These are phyloP conservation scores for Ananas comosus DNA, from an alignment of 176 grass and related monocot species.

Conservation along the genomic window DNA sequence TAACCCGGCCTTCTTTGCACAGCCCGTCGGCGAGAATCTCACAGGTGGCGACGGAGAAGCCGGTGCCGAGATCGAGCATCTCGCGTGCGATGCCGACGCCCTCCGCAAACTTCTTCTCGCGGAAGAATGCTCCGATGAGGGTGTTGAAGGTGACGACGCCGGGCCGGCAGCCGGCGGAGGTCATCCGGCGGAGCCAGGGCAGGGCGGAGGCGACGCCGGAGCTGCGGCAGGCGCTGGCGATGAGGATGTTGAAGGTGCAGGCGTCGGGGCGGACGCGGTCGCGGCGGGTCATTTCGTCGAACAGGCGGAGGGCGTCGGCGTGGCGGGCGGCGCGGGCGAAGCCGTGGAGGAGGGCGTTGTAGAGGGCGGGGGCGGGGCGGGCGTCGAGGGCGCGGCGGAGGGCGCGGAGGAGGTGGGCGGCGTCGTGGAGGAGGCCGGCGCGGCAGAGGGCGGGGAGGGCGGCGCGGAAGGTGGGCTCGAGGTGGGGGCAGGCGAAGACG, in stretches of 20 bases:
- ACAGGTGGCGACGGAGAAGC: constrained; percentile 43
- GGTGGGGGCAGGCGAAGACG: constrained; percentile 64
- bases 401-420: constrained; percentile 26
- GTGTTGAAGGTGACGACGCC: constrained; percentile 64
- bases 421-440: constrained; percentile 44
- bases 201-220: constrained; percentile 43
- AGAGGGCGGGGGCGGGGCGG: constrained; percentile 41
- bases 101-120: constrained; percentile 43
- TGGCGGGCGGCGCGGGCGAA: constrained; percentile 33
- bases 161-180: constrained; percentile 29
- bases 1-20: constrained; percentile 26
- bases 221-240: constrained; percentile 39
- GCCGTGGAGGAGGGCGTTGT: constrained; percentile 56
- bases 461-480: constrained; percentile 47
- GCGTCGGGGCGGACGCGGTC: constrained; percentile 43
- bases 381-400: constrained; percentile 45
- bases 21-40: constrained; percentile 58
- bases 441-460: constrained; percentile 54
- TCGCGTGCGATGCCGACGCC: constrained; percentile 53
- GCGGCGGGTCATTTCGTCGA: constrained; percentile 40
- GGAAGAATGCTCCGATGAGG: constrained; percentile 64
- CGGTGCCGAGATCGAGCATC: constrained; percentile 56
- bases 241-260: constrained; percentile 73
- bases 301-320: constrained; percentile 37
- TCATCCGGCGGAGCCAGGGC: constrained; percentile 63